A percentile compares a stretch with the other conserved stretches of the same genome.
Evolutionary conservation across 163 green algal genomes (phyloP).

Genomic region (Coccomyxa subellipsoidea): DNA sequence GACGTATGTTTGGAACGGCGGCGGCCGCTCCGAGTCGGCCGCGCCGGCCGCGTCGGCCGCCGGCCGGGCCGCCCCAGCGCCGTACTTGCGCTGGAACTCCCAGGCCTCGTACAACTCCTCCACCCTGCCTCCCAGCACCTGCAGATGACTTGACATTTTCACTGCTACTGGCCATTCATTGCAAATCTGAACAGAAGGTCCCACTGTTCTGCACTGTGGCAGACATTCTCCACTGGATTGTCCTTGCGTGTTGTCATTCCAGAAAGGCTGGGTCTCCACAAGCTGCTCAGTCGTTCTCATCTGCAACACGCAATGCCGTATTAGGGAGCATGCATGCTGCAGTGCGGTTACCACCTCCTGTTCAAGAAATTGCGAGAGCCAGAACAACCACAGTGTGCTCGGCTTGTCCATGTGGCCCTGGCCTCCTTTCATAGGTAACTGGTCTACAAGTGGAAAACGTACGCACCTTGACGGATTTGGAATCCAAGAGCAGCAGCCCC

Average conservation of each 20-base stretch:
- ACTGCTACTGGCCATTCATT: too few species aligned
- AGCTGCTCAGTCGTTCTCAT: constrained; percentile 3
- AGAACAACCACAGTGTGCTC: too few species aligned
- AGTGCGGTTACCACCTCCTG: too few species aligned
- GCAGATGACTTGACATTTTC: too few species aligned
- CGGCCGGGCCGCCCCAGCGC: constrained; percentile 17
- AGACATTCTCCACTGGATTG: too few species aligned
- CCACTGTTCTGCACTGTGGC: too few species aligned
- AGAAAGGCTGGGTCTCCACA: too few species aligned
- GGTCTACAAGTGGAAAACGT: background rate
- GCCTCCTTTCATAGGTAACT: too few species aligned
- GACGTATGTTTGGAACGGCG: constrained; percentile 45
- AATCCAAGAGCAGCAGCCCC: background rate
- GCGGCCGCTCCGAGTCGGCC: constrained; percentile 33
- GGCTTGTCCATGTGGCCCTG: too few species aligned
- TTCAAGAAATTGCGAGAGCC: too few species aligned
- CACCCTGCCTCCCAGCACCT: constrained; percentile 54
- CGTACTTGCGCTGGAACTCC: constrained; percentile 51
- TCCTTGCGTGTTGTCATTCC: too few species aligned
- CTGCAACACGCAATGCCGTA: background rate
- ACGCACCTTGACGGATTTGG: constrained; percentile 5
- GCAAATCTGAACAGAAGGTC: too few species aligned
- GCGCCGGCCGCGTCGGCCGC: constrained; percentile 6
- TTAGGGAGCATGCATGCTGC: background rate
- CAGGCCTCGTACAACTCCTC: constrained; percentile 42